Percentiles rank a stretch among this genome's conserved stretches.
phyloP scores from a whole-genome alignment of 352 stramenopile species.

The Phytopythium kandeliae region DNA sequence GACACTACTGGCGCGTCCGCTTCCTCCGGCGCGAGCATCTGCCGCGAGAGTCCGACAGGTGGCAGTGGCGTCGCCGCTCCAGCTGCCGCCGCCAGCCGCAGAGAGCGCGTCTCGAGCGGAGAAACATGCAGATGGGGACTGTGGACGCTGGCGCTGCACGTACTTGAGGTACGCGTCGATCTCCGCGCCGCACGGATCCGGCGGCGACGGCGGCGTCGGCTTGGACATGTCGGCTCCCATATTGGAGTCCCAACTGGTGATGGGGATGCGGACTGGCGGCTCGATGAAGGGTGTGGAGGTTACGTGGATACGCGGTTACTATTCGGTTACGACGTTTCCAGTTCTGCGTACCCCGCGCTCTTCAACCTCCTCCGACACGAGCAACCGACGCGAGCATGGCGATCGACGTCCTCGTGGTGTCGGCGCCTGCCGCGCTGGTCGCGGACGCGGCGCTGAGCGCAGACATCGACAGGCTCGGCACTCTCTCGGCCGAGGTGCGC shows the following conservation, averaged over 20 bases:
- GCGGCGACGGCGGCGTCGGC: slow-evolving; percentile 19
- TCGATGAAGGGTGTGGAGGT: background rate
- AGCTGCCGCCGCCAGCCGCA: background rate
- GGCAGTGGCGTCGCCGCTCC: background rate
- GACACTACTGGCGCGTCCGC: too few species aligned
- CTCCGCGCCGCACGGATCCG: slow-evolving; percentile 45
- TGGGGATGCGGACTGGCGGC: background rate
- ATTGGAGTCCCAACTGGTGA: background rate
- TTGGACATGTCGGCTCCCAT: slow-evolving; percentile 72
- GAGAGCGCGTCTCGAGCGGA: slow-evolving; percentile 1
- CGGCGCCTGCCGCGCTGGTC: slow-evolving; percentile 16
- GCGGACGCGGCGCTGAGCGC: slow-evolving; percentile 12
- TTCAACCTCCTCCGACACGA: background rate
- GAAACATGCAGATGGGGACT: slow-evolving; percentile 2
- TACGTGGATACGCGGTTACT: too few species aligned
- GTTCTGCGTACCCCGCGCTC: too few species aligned
- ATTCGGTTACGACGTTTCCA: too few species aligned
- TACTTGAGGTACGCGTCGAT: slow-evolving; percentile 78
- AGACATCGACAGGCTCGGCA: slow-evolving; percentile 38
- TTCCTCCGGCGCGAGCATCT: background rate
- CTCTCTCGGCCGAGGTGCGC: slow-evolving; percentile 39
- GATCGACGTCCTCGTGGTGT: slow-evolving; percentile 16
- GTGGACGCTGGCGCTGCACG: slow-evolving; percentile 18
- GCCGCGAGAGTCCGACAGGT: background rate
- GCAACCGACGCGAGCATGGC: background rate